These are phyloP conservation scores for Xylariaceae sp. DNA, from an alignment of 2,329 filamentous ascomycete species.

Conservation along the genomic window DNA sequence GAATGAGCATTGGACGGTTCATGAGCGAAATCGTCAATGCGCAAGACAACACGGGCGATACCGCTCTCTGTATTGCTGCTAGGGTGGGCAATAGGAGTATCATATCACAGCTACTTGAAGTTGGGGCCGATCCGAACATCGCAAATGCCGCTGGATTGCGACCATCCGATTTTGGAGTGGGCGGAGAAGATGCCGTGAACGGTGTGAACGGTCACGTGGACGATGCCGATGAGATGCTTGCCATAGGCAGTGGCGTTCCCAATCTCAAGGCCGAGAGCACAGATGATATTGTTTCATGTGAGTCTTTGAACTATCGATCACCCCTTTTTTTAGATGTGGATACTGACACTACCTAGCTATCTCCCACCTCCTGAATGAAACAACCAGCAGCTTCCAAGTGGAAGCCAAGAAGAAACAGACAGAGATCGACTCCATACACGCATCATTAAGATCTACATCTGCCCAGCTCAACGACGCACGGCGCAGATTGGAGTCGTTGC, in stretches of 20 bases:
- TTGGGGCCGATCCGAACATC: slow-evolving; percentile 89
- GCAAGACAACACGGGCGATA: slow-evolving; percentile 90
- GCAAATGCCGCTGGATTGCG: slow-evolving; percentile 84
- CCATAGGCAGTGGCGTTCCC: slow-evolving; percentile 46
- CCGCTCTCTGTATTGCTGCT: slow-evolving; percentile 88
- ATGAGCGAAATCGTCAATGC: slow-evolving; percentile 97
- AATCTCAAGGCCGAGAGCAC: slow-evolving; percentile 61
- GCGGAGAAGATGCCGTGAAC: slow-evolving; percentile 49
- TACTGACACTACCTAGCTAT: slow-evolving; percentile 53
- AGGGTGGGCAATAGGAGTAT: slow-evolving; percentile 91
- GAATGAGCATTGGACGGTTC: slow-evolving; percentile 85
- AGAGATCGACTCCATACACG: slow-evolving; percentile 76
- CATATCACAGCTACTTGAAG: slow-evolving; percentile 92
- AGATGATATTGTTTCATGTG: slow-evolving; percentile 75
- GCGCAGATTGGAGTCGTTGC: slow-evolving; percentile 66
- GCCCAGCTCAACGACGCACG: slow-evolving; percentile 74
- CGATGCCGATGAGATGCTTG: slow-evolving; percentile 40
- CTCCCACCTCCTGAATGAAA: slow-evolving; percentile 74
- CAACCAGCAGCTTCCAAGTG: slow-evolving; percentile 72
- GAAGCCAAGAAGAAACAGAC: slow-evolving; percentile 82
- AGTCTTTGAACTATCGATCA: slow-evolving; percentile 35
- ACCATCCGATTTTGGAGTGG: slow-evolving; percentile 92
- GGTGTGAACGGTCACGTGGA: slow-evolving; percentile 25
- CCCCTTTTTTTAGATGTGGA: neutral
- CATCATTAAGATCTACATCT: slow-evolving; percentile 75